Evolutionary conservation across 78 protist genomes (phyloP), one percentile per base, ranked within the genome.

Genomic region (Dictyostelium brefeldianum): DNA sequence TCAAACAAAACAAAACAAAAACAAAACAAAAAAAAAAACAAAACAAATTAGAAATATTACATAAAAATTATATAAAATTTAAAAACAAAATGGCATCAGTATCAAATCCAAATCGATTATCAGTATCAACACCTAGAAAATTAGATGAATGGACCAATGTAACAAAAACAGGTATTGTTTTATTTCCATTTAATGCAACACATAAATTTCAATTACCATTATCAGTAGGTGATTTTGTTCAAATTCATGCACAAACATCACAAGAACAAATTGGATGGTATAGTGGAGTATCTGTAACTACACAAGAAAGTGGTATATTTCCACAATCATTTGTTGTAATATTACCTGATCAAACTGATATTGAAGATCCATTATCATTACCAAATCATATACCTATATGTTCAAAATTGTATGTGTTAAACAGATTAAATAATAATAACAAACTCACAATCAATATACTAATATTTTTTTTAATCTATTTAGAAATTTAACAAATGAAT

Each of bases 201-300:
- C 93, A 87, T 77, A 87, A 87, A 77, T 87, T 87, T 62, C 93
- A 87, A 78, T 64, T 87, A 64, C 93, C 93, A 47, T 74, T 87
- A 20, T 87, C 93, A 47, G 93, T 87, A n/a, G 93, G 93, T 20
- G 93, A 87, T 77, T 64, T 87, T 43, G 93, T 87, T 1, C 93
- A 87, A 36, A 87, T 87, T n/a, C 79, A 87, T 65, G 75, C 93
- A 15, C 93, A 87, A 57, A 87, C 83, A 15, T 54, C 92, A 8
- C 36, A 57, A 20, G 93, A 87, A 11, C 78, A 74, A 64, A 31
- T 31, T 31, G 93, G 93, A 25, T 87, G 93, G 93, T 87, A 59
- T 70, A 77, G 85, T 36, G 93, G 93, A 65, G 93, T 77, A 8
- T 87, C 93, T 11, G 64, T 87, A 8, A 87, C 83, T 1, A 87